Base-by-base conservation (phyloP, 495 filamentous ascomycete genomes). In the Aspergillus haitiensis region DNA sequence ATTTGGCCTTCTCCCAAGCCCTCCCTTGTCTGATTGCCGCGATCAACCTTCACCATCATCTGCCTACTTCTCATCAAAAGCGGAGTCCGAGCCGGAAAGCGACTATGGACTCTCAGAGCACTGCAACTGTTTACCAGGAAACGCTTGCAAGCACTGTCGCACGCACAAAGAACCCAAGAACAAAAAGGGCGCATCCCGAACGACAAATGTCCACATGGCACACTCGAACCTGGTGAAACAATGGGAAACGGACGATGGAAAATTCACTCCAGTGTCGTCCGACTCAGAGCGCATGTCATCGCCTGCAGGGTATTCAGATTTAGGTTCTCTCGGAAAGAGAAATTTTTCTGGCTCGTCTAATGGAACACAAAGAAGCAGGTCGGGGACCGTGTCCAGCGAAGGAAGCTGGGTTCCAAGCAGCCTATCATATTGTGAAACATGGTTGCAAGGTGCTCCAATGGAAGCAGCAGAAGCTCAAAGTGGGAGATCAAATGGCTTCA, bases 351-450 rank as follows among this genome's bases (percentile, higher is more conserved):
- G 49, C 4, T 65, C 64, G 9, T 70, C 67, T 12, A 39, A 35
- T 13, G 61, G 45, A 13, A 62, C 67, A 12, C 72, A 75, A 50
- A 66, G 76, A 42, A 67, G 67, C 7, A 69, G 76, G 39, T 71
- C 76, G 8, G 69, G 62, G 6, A 79, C 76, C 16, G 70, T 75
- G 8, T 79, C 76, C 9, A 79, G 74, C 56, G 72, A 74, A 58
- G 70, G 74, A 12, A 76, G 75, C 60, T 79, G 76, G 76, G 68
- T 73, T 15, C 72, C 75, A 0, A 74, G 67, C 58, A 77, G 71
- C 39, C 66, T 79, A 18, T 75, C 75, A 7, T 76, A 78, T 54
- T 79, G 72, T 57, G 70, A 78, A 52, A 67, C 63, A 51, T 79
- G 76, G 76, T 70, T 79, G 11, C 74, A 79, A 54, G 63, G 72